A percentile compares a stretch with the other conserved stretches of the same genome.
phyloP scores from a whole-genome alignment of 2,329 filamentous ascomycete species.

The Xylaria sp. region DNA sequence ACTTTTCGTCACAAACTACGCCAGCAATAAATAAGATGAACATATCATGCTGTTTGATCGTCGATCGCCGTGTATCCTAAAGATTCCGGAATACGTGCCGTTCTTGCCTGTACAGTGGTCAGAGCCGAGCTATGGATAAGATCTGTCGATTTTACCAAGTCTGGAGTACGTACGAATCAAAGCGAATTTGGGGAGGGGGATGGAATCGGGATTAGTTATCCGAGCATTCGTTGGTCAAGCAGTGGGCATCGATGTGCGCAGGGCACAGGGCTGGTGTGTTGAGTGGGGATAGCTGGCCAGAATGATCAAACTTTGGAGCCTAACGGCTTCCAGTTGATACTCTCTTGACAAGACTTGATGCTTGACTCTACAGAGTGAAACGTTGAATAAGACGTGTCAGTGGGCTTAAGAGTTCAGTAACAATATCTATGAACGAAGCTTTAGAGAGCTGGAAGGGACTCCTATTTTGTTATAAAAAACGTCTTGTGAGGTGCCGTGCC shows the following conservation, averaged over 20 bases:
- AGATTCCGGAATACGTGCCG: slow-evolving; percentile 4
- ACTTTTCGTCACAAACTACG: slow-evolving; percentile 5
- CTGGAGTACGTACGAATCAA: slow-evolving; percentile 6
- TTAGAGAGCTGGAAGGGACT: background rate
- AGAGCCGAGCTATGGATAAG: background rate
- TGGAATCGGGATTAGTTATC: slow-evolving; percentile 12
- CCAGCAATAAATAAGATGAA: slow-evolving; percentile 6
- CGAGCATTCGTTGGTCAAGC: background rate
- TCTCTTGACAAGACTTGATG: background rate
- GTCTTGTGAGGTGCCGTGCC: background rate
- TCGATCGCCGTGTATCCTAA: background rate
- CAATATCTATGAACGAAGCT: slow-evolving; percentile 5
- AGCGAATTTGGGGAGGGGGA: background rate
- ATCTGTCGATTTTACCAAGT: slow-evolving; percentile 11
- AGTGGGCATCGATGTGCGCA: slow-evolving; percentile 8
- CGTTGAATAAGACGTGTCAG: slow-evolving; percentile 1
- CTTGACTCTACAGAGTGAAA: slow-evolving; percentile 1
- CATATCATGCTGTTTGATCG: background rate
- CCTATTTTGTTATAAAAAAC: background rate
- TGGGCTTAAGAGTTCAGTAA: background rate
- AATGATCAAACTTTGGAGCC: slow-evolving; percentile 3
- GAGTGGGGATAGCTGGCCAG: slow-evolving; percentile 3
- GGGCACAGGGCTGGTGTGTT: slow-evolving; percentile 2
- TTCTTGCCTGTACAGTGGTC: slow-evolving; percentile 3
- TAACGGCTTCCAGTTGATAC: slow-evolving; percentile 10